Percentiles rank a stretch among this genome's conserved stretches.
phyloP scores from a whole-genome alignment of 345 rosid species.

The Crucihimalaya himalaica region DNA sequence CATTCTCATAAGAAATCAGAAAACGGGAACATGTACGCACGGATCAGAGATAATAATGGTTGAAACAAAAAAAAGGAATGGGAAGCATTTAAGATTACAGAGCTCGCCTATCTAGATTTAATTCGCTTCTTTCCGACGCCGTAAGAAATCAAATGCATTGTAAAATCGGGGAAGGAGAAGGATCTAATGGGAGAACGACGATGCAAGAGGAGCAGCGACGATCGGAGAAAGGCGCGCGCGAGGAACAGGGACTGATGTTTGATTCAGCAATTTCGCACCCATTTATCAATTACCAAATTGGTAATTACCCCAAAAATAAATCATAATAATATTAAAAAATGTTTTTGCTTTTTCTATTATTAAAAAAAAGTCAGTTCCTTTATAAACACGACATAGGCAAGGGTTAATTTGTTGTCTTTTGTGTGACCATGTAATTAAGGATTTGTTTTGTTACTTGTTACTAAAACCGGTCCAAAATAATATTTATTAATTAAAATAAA shows the following conservation, averaged over 20 bases:
- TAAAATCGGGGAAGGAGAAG: neutral
- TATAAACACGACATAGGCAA: too few relatives aligned
- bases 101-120: neutral
- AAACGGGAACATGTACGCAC: neutral
- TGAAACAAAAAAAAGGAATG: neutral
- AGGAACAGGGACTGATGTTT: conserved; percentile 38
- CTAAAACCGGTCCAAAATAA: too few relatives aligned
- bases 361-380: too few relatives aligned
- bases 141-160: neutral
- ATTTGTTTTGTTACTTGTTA: too few relatives aligned
- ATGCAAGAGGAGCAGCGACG: conserved; percentile 29
- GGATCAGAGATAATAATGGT: neutral
- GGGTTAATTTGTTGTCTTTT: too few relatives aligned
- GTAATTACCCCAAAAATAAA: neutral
- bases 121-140: neutral
- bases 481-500: too few relatives aligned
- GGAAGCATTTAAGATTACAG: neutral
- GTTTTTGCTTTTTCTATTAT: too few relatives aligned
- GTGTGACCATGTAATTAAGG: too few relatives aligned
- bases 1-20: neutral
- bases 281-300: neutral
- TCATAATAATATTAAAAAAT: neutral
- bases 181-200: conserved; percentile 1
- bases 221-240: conserved; percentile 58
- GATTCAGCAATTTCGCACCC: conserved; percentile 34